Conservation (phyloP, 2,329 filamentous ascomycete species). For the Ophiostoma himal-ulmi region DNA sequence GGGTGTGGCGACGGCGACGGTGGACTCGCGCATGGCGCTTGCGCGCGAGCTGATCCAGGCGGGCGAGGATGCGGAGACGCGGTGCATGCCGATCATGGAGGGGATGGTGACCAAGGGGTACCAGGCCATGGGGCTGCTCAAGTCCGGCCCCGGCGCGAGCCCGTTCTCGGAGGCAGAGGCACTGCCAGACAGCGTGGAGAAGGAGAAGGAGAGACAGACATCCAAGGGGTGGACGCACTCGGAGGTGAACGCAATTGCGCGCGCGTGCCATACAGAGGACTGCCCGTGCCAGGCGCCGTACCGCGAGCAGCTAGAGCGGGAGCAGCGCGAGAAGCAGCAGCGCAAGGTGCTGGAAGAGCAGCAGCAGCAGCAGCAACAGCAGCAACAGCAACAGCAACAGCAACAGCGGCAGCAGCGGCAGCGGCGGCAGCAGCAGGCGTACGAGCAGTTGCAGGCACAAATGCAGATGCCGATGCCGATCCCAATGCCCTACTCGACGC, state of each 20-base stretch:
- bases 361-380: slow-evolving; percentile 3
- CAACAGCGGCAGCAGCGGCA: not conserved
- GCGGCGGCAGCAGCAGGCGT: not conserved
- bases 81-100: slow-evolving; percentile 1
- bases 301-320: slow-evolving; percentile 12
- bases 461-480: not conserved
- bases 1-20: slow-evolving; percentile 32
- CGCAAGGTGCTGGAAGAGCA: not conserved
- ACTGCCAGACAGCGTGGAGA: no score
- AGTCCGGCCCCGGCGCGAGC: not conserved
- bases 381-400: not conserved
- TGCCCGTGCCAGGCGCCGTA: slow-evolving; percentile 18
- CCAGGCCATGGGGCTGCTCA: not conserved
- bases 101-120: not conserved
- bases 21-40: slow-evolving; percentile 14
- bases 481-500: not conserved
- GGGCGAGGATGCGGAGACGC: not conserved
- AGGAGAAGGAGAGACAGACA: no score
- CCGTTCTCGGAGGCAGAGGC: no score
- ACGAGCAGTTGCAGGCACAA: not conserved
- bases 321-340: slow-evolving; percentile 16
- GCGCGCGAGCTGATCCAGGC: not conserved
- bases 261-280: slow-evolving; percentile 13
- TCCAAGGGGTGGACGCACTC: not conserved
- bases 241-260: not conserved